Evolutionary conservation across 2,329 filamentous ascomycete species (phyloP).

Genomic region (Penicillium sp.): DNA sequence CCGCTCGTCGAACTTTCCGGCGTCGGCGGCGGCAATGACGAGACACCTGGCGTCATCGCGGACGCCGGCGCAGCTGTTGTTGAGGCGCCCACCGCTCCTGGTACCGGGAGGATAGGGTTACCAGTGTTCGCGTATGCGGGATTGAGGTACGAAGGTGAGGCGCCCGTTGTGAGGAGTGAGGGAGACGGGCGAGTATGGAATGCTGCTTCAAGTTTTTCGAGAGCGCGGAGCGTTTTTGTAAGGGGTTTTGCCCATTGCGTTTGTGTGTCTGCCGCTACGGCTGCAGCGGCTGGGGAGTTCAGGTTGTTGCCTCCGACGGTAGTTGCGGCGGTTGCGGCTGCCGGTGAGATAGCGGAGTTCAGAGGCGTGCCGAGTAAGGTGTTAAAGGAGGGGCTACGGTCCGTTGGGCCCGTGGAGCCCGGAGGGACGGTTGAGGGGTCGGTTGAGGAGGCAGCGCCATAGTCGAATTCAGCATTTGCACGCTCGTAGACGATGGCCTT

Average conservation of each 20-base stretch:
- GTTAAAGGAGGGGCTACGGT: slow-evolving; percentile 23
- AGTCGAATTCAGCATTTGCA: slow-evolving; percentile 42
- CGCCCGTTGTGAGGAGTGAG: slow-evolving; percentile 17
- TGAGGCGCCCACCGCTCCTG: no score
- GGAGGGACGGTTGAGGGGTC: slow-evolving; percentile 18
- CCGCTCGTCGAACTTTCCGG: slow-evolving; percentile 53
- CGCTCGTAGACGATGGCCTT: slow-evolving; percentile 51
- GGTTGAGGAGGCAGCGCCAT: slow-evolving; percentile 21
- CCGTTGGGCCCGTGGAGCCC: neutral
- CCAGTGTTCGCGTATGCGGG: slow-evolving; percentile 22
- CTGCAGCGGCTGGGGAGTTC: slow-evolving; percentile 27
- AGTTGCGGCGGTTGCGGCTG: slow-evolving; percentile 35
- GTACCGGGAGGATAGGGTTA: slow-evolving; percentile 11
- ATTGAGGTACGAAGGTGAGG: slow-evolving; percentile 29
- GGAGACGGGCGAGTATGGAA: slow-evolving; percentile 34
- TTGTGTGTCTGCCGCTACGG: slow-evolving; percentile 39
- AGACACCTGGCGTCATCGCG: slow-evolving; percentile 39
- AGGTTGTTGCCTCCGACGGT: slow-evolving; percentile 6
- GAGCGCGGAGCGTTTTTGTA: slow-evolving; percentile 50
- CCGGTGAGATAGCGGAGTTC: slow-evolving; percentile 33
- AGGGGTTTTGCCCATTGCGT: slow-evolving; percentile 54
- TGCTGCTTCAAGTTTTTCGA: slow-evolving; percentile 51
- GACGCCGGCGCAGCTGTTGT: slow-evolving; percentile 16
- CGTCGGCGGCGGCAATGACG: slow-evolving; percentile 50
- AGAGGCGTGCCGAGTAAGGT: slow-evolving; percentile 27